phyloP scores from a whole-genome alignment of 192 early-diverging fungal genomes.

The Globomyces pollinis-pini region DNA sequence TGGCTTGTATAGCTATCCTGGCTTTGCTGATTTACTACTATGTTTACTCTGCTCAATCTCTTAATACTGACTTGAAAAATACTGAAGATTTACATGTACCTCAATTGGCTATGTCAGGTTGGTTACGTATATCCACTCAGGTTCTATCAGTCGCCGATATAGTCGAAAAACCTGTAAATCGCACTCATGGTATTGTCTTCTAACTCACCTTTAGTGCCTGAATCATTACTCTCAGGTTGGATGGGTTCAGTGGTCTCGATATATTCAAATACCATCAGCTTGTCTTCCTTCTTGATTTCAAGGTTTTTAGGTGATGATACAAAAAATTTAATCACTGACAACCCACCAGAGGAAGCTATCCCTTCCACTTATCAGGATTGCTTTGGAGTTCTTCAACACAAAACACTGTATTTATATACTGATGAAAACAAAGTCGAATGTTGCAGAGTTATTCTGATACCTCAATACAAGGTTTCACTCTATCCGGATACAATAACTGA shows the following conservation, averaged over 20 bases:
- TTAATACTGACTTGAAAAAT: too few relatives aligned
- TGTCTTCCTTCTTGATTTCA: background rate
- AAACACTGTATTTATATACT: constrained; percentile 78
- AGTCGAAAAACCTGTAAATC: background rate
- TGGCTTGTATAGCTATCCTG: too few relatives aligned
- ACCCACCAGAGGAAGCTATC: background rate
- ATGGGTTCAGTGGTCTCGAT: background rate
- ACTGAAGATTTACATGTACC: too few relatives aligned
- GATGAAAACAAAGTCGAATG: constrained; percentile 69
- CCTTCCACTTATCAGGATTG: background rate
- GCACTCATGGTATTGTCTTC: background rate
- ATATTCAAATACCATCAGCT: background rate
- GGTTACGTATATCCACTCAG: background rate
- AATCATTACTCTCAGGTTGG: background rate
- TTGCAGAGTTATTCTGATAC: constrained; percentile 66
- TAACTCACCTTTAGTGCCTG: too few relatives aligned
- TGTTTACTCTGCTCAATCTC: too few relatives aligned
- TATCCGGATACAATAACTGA: constrained; percentile 20
- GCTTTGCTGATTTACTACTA: too few relatives aligned
- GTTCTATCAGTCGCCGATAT: background rate
- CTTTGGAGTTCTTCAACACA: constrained; percentile 69
- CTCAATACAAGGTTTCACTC: constrained; percentile 51
- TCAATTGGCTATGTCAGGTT: constrained; percentile 3
- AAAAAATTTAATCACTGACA: too few relatives aligned
- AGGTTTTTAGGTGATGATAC: background rate